Evolutionary conservation across 345 rosid species (phyloP).

Genomic region (Heritiera littoralis): DNA sequence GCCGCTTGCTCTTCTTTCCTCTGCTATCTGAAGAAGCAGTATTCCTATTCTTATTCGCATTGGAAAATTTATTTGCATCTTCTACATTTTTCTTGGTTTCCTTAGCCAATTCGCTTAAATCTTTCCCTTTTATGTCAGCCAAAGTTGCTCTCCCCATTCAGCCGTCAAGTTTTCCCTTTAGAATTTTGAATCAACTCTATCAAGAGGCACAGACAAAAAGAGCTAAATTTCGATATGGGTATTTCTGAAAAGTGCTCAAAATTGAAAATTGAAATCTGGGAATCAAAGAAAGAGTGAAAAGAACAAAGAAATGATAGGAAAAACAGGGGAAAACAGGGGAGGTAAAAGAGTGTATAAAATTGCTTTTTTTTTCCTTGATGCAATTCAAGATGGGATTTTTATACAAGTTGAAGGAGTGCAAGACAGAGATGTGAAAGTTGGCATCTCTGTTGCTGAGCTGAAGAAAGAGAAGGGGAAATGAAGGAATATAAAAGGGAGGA

Average conservation of each 20-base stretch:
- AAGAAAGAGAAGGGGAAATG: not conserved
- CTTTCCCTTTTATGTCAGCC: slow-evolving; percentile 43
- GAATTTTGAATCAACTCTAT: not conserved
- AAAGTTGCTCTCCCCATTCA: slow-evolving; percentile 62
- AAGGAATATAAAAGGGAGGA: slow-evolving; percentile 21
- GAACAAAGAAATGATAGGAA: not conserved
- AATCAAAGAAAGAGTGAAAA: not conserved
- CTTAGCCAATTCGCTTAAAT: slow-evolving; percentile 38
- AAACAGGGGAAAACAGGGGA: slow-evolving; percentile 18
- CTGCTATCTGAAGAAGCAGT: slow-evolving; percentile 21
- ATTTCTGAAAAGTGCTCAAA: not conserved
- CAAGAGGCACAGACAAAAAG: not conserved
- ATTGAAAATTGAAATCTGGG: slow-evolving; percentile 23
- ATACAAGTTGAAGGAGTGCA: not conserved
- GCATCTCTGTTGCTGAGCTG: slow-evolving; percentile 22
- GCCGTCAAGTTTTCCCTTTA: not conserved
- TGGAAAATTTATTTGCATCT: slow-evolving; percentile 13
- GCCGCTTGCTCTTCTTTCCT: slow-evolving; percentile 43
- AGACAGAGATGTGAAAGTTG: slow-evolving; percentile 26
- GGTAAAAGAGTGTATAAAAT: not conserved
- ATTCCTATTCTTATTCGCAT: slow-evolving; percentile 18
- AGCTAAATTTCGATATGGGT: slow-evolving; percentile 23
- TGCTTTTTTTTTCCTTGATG: not conserved
- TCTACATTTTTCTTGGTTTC: slow-evolving; percentile 27
- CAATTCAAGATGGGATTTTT: not conserved